Evolutionary conservation across 2,329 filamentous ascomycete species (phyloP), one percentile per base, ranked within the genome.

Genomic region (Leptosphaerulina australis): DNA sequence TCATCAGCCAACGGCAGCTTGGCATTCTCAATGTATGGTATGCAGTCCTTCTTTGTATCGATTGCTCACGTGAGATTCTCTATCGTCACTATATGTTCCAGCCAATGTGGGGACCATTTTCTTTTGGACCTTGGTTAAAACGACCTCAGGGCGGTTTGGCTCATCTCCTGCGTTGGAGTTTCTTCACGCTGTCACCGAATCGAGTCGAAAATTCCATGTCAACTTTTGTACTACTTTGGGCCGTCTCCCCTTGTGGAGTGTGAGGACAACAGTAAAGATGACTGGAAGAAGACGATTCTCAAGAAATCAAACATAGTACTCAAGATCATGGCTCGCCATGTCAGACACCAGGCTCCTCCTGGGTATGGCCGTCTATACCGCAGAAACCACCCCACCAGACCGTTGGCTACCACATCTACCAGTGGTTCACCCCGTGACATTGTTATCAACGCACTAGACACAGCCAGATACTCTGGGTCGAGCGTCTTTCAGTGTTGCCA

Each of bases 1-100:
- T 62, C 21, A 20, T 36, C 25, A 14, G 45, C 29, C 45, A 41
- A 41, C 45, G 45, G 18, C 14, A 10, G 6, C 30, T 36, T 48
- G 39, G 35, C 44, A 14, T 30, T 33, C 46, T 39, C 15, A 26
- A 9, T 12, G 9, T 25, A 20, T 15, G 28, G 45, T 29, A 18
- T 31, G 24, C 3, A 15, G 28, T 28, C 24, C 44, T 26, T 9
- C 21, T 3, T 2, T 37, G 18, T 30, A 17, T 18, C 20, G n/a
- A n/a, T 15, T 47, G 39, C 39, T 44, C 39, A 30, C 29, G 39
- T 44, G 39, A 11, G 18, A 15, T n/a, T 12, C n/a, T 5, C 28
- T 9, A n/a, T 12, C 12, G n/a, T 12, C 28, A 9, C n/a, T 12
- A 24, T 17, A n/a, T 25, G 14, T 9, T 30, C n/a, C n/a, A n/a